Evolutionary conservation across 352 stramenopile species (phyloP).

Genomic region (Globisporangium irregulare): DNA sequence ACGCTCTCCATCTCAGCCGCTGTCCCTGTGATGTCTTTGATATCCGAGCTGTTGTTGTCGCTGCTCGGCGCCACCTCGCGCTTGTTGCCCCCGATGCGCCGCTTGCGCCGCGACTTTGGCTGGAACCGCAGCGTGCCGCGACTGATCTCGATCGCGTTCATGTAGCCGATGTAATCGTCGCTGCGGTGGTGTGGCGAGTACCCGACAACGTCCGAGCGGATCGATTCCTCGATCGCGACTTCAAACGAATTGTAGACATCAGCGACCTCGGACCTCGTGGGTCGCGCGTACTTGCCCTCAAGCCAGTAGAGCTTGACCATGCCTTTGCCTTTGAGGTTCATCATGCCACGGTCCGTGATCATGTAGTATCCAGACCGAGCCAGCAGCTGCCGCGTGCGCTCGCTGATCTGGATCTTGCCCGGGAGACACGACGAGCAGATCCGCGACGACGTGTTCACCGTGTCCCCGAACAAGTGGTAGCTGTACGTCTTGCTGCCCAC

Average conservation of each 20-base stretch:
- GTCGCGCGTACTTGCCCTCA: slow-evolving; percentile 40
- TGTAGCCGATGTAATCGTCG: slow-evolving; percentile 58
- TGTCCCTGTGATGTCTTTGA: slow-evolving; percentile 42
- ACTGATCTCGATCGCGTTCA: slow-evolving; percentile 61
- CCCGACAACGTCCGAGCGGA: slow-evolving; percentile 34
- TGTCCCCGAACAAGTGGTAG: slow-evolving; percentile 86
- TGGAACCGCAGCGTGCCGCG: slow-evolving; percentile 47
- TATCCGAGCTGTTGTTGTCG: slow-evolving; percentile 8
- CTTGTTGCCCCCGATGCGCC: neutral
- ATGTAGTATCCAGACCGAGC: slow-evolving; percentile 43
- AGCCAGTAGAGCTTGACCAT: slow-evolving; percentile 69
- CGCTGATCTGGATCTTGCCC: slow-evolving; percentile 70
- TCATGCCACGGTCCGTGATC: slow-evolving; percentile 55
- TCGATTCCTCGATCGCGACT: slow-evolving; percentile 44
- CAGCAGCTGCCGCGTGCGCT: slow-evolving; percentile 48
- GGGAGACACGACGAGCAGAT: slow-evolving; percentile 71
- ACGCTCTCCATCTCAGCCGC: slow-evolving; percentile 53
- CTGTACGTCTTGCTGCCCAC: slow-evolving; percentile 79
- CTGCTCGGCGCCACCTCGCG: slow-evolving; percentile 3
- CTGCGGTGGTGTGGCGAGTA: slow-evolving; percentile 46
- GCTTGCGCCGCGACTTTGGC: slow-evolving; percentile 24
- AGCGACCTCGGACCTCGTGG: slow-evolving; percentile 18
- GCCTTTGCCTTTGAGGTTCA: slow-evolving; percentile 75
- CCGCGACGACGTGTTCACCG: slow-evolving; percentile 77
- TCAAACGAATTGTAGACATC: slow-evolving; percentile 41